These are phyloP conservation scores for Neophaeococcomyces mojaviensis DNA, from an alignment of 2,329 filamentous ascomycete species.

Conservation along the genomic window DNA sequence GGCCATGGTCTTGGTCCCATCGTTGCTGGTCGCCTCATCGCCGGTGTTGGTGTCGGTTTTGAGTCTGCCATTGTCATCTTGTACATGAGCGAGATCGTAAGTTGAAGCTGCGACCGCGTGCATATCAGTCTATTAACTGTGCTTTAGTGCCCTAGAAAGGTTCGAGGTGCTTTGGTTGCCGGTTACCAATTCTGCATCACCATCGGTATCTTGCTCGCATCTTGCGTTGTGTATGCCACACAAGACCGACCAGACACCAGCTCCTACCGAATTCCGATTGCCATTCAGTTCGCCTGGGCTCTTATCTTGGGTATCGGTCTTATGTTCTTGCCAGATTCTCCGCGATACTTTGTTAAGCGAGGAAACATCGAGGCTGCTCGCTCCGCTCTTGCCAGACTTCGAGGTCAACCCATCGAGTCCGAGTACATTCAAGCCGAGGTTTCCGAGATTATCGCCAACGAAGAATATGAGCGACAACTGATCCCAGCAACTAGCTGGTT, in stretches of 20 bases:
- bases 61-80: constrained; percentile 73
- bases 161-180: constrained; percentile 71
- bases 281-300: constrained; percentile 73
- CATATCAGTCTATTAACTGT: constrained; percentile 12
- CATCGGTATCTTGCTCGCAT: constrained; percentile 67
- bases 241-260: constrained; percentile 54
- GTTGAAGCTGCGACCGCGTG: neutral
- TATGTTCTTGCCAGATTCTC: constrained; percentile 72
- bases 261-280: constrained; percentile 74
- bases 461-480: constrained; percentile 61
- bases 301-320: constrained; percentile 63
- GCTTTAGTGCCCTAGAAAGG: constrained; percentile 55
- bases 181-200: constrained; percentile 81
- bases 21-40: constrained; percentile 65
- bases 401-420: constrained; percentile 65
- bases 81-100: constrained; percentile 75
- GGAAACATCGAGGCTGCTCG: constrained; percentile 61
- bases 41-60: constrained; percentile 72
- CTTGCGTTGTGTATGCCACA: constrained; percentile 66
- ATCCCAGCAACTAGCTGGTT: constrained; percentile 18
- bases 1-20: constrained; percentile 48
- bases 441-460: constrained; percentile 79
- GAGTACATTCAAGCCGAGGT: constrained; percentile 72
- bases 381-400: constrained; percentile 56
- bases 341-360: constrained; percentile 77